Percentiles rank a stretch among this genome's conserved stretches.
These are phyloP conservation scores for Xylaria sp. DNA, from an alignment of 2,329 filamentous ascomycete genomes.

Conservation along the genomic window DNA sequence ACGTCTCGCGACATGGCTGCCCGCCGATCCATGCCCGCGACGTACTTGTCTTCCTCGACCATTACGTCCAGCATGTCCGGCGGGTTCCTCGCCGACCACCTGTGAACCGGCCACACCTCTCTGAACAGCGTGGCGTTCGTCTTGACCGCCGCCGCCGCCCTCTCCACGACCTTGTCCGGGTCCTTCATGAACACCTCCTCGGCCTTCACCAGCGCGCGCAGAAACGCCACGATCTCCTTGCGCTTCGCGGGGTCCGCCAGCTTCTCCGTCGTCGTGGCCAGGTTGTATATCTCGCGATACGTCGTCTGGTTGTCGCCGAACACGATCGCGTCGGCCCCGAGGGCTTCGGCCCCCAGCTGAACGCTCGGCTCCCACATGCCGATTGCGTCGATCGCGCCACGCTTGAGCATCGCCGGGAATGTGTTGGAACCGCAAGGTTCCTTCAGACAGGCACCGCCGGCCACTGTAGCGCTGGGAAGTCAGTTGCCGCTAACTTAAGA, in stretches of 20 bases:
- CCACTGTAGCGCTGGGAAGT: conserved; percentile 29
- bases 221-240: conserved; percentile 47
- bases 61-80: conserved; percentile 46
- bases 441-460: conserved; percentile 45
- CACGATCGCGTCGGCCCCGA: conserved; percentile 45
- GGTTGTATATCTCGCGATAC: conserved; percentile 51
- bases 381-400: conserved; percentile 47
- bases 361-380: conserved; percentile 52
- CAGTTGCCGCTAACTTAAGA: neutral
- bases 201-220: conserved; percentile 47
- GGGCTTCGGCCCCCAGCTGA: conserved; percentile 46
- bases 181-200: conserved; percentile 45
- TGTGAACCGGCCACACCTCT: conserved; percentile 40
- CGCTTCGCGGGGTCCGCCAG: conserved; percentile 45
- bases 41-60: conserved; percentile 45
- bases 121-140: conserved; percentile 39
- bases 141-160: conserved; percentile 43
- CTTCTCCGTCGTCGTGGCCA: conserved; percentile 50
- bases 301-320: conserved; percentile 44
- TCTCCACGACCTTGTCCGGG: conserved; percentile 44
- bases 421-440: conserved; percentile 47
- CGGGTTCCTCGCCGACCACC: conserved; percentile 44
- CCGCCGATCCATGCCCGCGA: conserved; percentile 31
- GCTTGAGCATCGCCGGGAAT: conserved; percentile 46
- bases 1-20: conserved; percentile 31